Conservation (phyloP, 805 yeast genomes). For the Kregervanrija fluxuum region DNA sequence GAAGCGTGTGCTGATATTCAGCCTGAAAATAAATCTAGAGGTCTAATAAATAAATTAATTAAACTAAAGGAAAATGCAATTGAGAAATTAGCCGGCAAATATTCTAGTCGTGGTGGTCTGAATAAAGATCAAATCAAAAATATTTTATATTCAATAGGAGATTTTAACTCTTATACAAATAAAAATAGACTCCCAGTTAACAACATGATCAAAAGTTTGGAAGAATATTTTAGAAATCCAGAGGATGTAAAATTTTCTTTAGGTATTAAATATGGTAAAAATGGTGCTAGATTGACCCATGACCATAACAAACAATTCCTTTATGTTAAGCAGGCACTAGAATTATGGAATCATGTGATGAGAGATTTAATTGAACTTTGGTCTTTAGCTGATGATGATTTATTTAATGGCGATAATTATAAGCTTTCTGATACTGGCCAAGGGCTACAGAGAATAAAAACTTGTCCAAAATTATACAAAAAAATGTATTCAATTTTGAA, state of each 20-base stretch:
- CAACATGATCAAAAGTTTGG: conserved; percentile 51
- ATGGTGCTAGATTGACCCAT: conserved; percentile 69
- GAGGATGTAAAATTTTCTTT: conserved; percentile 32
- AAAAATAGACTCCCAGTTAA: conserved; percentile 63
- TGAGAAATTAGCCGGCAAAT: conserved; percentile 47
- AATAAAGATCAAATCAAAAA: conserved; percentile 61
- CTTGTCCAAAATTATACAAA: conserved; percentile 62
- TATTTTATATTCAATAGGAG: conserved; percentile 70
- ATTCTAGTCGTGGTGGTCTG: conserved; percentile 31
- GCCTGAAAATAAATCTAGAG: conserved; percentile 49
- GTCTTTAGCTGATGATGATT: conserved; percentile 70
- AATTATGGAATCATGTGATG: conserved; percentile 72
- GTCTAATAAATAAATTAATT: conserved; percentile 50
- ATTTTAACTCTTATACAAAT: conserved; percentile 64
- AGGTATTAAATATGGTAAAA: conserved; percentile 58
- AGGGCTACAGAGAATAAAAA: conserved; percentile 69
- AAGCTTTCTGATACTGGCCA: conserved; percentile 69
- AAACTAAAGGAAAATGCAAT: conserved; percentile 63
- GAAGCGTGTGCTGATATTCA: conserved; percentile 64
- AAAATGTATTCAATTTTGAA: conserved; percentile 63
- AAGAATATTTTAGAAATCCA: conserved; percentile 32
- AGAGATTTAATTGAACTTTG: conserved; percentile 71
- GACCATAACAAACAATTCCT: conserved; percentile 65
- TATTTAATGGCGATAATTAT: conserved; percentile 50
- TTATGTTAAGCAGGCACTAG: conserved; percentile 68